Conservation (phyloP, 23 red algal species). For the Gracilariopsis chorda region DNA sequence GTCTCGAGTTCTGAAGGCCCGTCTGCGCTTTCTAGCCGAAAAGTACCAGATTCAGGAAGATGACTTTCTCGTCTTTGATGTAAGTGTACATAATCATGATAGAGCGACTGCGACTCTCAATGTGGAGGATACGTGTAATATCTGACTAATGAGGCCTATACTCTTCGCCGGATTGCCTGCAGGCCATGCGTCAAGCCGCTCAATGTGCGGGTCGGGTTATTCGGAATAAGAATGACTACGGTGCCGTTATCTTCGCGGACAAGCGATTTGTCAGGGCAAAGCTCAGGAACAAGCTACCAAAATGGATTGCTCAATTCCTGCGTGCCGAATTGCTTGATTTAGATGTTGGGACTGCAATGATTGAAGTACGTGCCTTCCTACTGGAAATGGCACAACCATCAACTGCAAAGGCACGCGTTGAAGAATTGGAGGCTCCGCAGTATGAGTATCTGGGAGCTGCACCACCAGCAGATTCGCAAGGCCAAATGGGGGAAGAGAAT, state of each 20-base stretch:
- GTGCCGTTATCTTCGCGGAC: constrained; percentile 93
- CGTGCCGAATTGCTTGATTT: constrained; percentile 67
- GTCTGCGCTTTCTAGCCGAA: constrained; percentile 85
- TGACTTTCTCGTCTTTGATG: constrained; percentile 96
- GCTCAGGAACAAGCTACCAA: constrained; percentile 87
- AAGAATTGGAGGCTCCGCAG: neutral
- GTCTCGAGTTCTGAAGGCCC: constrained; percentile 80
- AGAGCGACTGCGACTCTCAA: too few species aligned
- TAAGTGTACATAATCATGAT: constrained; percentile 32
- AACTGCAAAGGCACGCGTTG: neutral
- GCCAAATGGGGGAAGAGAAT: too few species aligned
- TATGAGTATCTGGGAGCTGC: neutral
- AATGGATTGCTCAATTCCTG: constrained; percentile 84
- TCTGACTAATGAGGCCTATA: too few species aligned
- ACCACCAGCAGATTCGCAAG: too few species aligned
- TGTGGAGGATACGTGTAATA: too few species aligned
- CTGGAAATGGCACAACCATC: constrained; percentile 88
- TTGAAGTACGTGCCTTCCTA: constrained; percentile 58
- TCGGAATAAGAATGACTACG: constrained; percentile 96
- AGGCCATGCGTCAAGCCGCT: constrained; percentile 95
- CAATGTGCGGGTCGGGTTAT: constrained; percentile 96
- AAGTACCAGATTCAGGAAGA: constrained; percentile 83
- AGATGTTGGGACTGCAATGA: constrained; percentile 76
- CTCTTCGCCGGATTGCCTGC: too few species aligned
- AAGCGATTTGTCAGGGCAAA: constrained; percentile 78